Conservation (phyloP, 352 stramenopile genomes). For the Pythium phragmitis region DNA sequence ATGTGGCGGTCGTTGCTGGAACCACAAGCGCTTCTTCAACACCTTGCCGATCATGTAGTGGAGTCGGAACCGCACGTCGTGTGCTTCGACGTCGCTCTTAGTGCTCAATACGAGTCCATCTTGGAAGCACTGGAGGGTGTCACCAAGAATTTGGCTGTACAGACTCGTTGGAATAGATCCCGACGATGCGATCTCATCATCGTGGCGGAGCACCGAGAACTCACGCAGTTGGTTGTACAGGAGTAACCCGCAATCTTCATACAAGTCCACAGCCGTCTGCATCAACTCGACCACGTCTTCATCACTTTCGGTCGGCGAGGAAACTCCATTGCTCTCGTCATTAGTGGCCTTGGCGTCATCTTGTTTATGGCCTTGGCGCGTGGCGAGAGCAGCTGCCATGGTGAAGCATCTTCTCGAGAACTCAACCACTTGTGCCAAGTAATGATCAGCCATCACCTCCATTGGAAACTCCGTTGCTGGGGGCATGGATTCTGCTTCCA, state of each 20-base stretch:
- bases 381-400: conserved; percentile 53
- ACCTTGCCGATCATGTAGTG: conserved; percentile 78
- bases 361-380: neutral
- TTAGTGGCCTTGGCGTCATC: neutral
- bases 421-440: conserved; percentile 58
- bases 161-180: neutral
- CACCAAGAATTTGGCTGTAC: conserved; percentile 31
- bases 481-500: neutral
- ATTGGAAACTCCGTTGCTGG: conserved; percentile 31
- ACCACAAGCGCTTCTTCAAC: conserved; percentile 57
- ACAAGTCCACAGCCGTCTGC: conserved; percentile 44
- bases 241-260: conserved; percentile 71
- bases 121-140: conserved; percentile 42
- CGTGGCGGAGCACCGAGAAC: conserved; percentile 44
- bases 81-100: conserved; percentile 26
- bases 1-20: conserved; percentile 18
- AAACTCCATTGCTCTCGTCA: neutral
- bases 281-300: conserved; percentile 10
- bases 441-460: conserved; percentile 42
- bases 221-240: conserved; percentile 77
- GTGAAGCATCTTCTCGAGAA: conserved; percentile 62
- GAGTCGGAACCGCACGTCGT: conserved; percentile 65
- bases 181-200: neutral
- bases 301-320: neutral
- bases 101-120: conserved; percentile 37